Percentiles rank a stretch among this genome's conserved stretches.
Conservation (phyloP, 305 asterid genomes). For the Fraxinus angustifolia region DNA sequence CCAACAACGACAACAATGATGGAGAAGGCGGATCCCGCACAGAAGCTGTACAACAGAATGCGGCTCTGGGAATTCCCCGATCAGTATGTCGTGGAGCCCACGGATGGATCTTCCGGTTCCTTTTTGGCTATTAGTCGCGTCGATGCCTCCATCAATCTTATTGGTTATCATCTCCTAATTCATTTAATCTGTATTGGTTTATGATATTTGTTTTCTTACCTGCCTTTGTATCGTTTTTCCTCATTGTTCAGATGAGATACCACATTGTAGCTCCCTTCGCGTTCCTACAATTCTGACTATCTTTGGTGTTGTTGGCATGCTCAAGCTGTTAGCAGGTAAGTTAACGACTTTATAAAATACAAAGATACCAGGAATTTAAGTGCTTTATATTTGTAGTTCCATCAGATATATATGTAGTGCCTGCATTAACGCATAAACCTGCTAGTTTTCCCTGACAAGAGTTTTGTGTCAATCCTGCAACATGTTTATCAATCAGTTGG, state of each 20-base stretch:
- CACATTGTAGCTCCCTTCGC: conserved; percentile 46
- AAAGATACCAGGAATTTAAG: neutral
- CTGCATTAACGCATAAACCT: neutral
- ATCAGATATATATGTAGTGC: neutral
- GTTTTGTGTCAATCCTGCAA: neutral
- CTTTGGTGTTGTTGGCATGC: conserved; percentile 77
- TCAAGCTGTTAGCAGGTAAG: conserved; percentile 76
- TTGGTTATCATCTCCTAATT: conserved; percentile 34
- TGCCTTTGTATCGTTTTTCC: neutral
- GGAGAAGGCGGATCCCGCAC: conserved; percentile 73
- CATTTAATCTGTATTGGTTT: neutral
- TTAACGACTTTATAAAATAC: neutral
- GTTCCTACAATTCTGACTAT: conserved; percentile 64
- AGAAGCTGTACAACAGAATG: conserved; percentile 69
- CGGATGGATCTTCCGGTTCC: conserved; percentile 71
- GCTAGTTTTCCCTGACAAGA: neutral
- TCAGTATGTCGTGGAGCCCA: conserved; percentile 78
- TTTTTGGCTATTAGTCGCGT: conserved; percentile 61
- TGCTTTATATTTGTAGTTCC: neutral
- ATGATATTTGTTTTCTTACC: neutral
- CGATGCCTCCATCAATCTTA: conserved; percentile 60
- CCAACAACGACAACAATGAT: conserved; percentile 36
- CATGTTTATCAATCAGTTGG: neutral
- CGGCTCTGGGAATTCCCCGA: conserved; percentile 89
- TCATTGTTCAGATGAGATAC: conserved; percentile 51